Conservation (phyloP, 2,329 filamentous ascomycete genomes). For the Thielaviopsis punctulata region DNA sequence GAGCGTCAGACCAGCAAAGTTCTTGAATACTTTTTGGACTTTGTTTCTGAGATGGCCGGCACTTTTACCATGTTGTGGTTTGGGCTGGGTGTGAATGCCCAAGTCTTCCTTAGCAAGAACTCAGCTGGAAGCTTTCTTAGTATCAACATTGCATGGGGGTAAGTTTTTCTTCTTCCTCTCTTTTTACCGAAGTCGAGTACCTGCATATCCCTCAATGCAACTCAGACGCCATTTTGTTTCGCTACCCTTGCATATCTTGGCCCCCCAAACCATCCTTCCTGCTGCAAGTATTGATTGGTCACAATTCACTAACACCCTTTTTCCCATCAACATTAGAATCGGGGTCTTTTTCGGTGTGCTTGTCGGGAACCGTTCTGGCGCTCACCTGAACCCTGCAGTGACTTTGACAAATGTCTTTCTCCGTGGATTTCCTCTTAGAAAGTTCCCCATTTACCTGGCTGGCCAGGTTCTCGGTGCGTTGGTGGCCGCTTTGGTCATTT, state of each 20-base stretch:
- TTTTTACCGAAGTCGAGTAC: neutral
- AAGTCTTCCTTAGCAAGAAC: slow-evolving; percentile 41
- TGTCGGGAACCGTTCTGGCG: slow-evolving; percentile 45
- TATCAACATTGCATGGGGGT: slow-evolving; percentile 34
- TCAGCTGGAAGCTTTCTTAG: slow-evolving; percentile 32
- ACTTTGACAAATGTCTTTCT: slow-evolving; percentile 53
- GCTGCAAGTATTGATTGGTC: neutral
- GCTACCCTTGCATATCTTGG: neutral
- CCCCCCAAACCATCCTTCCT: neutral
- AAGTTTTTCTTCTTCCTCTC: slow-evolving; percentile 12
- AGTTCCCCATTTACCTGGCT: slow-evolving; percentile 48
- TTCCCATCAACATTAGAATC: slow-evolving; percentile 24
- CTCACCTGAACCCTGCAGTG: slow-evolving; percentile 54
- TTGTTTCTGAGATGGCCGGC: slow-evolving; percentile 47
- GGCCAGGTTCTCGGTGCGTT: slow-evolving; percentile 54
- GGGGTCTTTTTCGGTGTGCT: slow-evolving; percentile 56
- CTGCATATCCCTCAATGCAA: neutral
- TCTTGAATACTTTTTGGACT: slow-evolving; percentile 11
- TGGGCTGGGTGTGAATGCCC: slow-evolving; percentile 52
- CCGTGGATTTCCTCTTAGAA: slow-evolving; percentile 50
- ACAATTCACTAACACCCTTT: slow-evolving; percentile 2
- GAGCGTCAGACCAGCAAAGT: slow-evolving; percentile 3
- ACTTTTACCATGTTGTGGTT: slow-evolving; percentile 53
- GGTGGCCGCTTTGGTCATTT: slow-evolving; percentile 40
- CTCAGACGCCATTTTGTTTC: neutral